Evolutionary conservation across 768 basidiomycete species (phyloP), one percentile per base, ranked within the genome.

Genomic region (Hypholoma sublateritium): DNA sequence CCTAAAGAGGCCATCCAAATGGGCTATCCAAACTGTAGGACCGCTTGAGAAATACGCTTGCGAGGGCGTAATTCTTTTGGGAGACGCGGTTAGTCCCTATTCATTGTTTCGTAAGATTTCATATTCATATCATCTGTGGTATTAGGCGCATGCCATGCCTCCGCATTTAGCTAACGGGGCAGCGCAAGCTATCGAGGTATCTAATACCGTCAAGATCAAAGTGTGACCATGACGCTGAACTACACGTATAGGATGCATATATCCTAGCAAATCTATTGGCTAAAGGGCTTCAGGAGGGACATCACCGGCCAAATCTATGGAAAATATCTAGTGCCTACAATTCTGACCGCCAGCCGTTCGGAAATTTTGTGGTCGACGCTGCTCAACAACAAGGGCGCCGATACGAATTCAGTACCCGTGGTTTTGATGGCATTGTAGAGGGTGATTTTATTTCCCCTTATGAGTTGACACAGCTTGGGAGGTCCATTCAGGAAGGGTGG

Each of bases 171-270:
- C 58, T 19, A 61, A 60, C 34, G 66, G 66, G 2, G 66, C 64
- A n/a, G 64, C 62, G 4, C 66, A 67, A 53, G 66, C 62, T 16
- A 62, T 67, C 19, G 66, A 67, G 58, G 66, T 58, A 19, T 34
- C 42, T 22, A 12, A 11, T 28, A 28, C 12, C 25, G 11, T 1
- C 34, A 22, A 5, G 19, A 9, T 41, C 14, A 16, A 17, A n/a
- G n/a, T n/a, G n/a, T 37, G 5, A 6, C 25, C n/a, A 34, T n/a
- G 5, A 36, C 9, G 39, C 39, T 25, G 14, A 53, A 9, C 12
- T 2, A 41, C 8, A 14, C 3, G 13, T 42, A 12, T 16, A 64
- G 62, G 62, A 61, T 47, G 62, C 62, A 2, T 61, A 56, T 17
- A 44, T 61, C 35, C 52, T 64, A 9, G 52, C 59, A 3, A 56